phyloP scores from a whole-genome alignment of 768 basidiomycete genomes.

The Tricholoma saponaceum region DNA sequence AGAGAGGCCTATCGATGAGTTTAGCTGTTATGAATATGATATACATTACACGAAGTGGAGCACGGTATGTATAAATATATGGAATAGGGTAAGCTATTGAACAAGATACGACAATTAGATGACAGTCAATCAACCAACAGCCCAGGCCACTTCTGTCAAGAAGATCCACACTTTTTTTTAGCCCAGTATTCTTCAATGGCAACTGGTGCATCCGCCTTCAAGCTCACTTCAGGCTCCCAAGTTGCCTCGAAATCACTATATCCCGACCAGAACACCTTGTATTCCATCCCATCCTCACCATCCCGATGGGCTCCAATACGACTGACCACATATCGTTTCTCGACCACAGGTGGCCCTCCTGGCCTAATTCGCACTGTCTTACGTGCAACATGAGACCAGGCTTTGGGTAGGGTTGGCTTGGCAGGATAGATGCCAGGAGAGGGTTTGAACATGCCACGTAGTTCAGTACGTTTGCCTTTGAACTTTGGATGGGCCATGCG shows the following conservation, averaged over 20 bases:
- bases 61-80: not conserved
- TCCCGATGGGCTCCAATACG: slow-evolving; percentile 34
- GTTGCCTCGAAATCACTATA: slow-evolving; percentile 48
- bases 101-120: not conserved
- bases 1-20: no score
- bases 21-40: not conserved
- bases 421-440: slow-evolving; percentile 21
- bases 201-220: slow-evolving; percentile 46
- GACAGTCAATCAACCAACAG: no score
- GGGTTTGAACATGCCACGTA: slow-evolving; percentile 35
- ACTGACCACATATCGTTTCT: slow-evolving; percentile 41
- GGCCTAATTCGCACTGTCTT: slow-evolving; percentile 37
- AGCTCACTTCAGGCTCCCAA: slow-evolving; percentile 50
- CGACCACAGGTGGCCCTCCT: slow-evolving; percentile 27
- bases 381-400: slow-evolving; percentile 52
- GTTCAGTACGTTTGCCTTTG: slow-evolving; percentile 35
- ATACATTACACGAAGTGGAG: not conserved
- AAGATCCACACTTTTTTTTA: not conserved
- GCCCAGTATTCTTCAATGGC: slow-evolving; percentile 39
- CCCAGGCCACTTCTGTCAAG: no score
- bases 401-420: slow-evolving; percentile 39
- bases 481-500: slow-evolving; percentile 50
- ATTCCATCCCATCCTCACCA: slow-evolving; percentile 33
- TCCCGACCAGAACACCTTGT: slow-evolving; percentile 52
- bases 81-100: not conserved